Evolutionary conservation across 176 grass and related monocot genomes (phyloP).

Genomic region (Canna indica): DNA sequence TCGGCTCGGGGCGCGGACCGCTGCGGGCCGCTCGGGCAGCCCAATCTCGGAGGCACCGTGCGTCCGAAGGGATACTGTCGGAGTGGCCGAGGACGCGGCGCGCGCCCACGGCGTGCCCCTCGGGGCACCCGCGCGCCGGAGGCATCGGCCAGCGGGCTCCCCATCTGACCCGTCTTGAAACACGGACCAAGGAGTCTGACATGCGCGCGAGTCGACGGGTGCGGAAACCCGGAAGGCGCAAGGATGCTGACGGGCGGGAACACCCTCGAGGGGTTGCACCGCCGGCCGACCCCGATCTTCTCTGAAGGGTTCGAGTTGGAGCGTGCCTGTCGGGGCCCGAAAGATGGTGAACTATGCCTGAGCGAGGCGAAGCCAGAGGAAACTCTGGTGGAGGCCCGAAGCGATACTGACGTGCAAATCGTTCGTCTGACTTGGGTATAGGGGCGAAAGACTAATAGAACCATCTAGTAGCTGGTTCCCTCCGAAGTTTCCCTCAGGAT

Average conservation of each 20-base stretch:
- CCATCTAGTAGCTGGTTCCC: conserved; percentile 65
- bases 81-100: too few species aligned
- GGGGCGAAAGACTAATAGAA: conserved; percentile 57
- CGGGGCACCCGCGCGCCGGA: too few species aligned
- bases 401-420: conserved; percentile 45
- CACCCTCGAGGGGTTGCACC: background rate
- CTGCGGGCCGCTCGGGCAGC: too few species aligned
- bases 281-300: conserved; percentile 46
- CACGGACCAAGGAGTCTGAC: conserved; percentile 30
- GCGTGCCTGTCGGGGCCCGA: conserved; percentile 42
- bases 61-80: too few species aligned
- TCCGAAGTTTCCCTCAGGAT: conserved; percentile 42
- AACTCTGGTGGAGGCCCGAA: conserved; percentile 40
- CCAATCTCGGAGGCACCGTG: too few species aligned
- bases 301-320: conserved; percentile 60
- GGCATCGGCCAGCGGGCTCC: conserved; percentile 31
- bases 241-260: too few species aligned
- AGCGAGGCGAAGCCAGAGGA: conserved; percentile 44
- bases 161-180: conserved; percentile 33
- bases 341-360: conserved; percentile 80
- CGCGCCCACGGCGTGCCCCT: too few species aligned
- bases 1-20: too few species aligned
- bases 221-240: too few species aligned
- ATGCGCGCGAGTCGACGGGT: conserved; percentile 32
- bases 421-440: conserved; percentile 45